A percentile compares a stretch with the other conserved stretches of the same genome.
phyloP scores from a whole-genome alignment of 768 basidiomycete genomes.

The Gymnopilus junonius region DNA sequence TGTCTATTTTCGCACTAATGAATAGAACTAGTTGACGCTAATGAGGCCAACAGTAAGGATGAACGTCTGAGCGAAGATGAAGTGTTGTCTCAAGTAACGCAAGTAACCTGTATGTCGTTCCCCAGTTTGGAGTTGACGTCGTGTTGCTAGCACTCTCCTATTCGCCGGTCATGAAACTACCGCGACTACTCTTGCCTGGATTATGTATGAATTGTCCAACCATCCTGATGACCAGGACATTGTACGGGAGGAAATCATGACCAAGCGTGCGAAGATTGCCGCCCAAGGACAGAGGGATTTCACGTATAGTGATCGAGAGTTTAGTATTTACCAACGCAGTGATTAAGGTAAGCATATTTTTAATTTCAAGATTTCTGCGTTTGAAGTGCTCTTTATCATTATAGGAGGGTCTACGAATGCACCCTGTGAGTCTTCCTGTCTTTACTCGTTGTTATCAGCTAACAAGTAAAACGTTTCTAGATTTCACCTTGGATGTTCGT shows the following conservation, averaged over 20 bases:
- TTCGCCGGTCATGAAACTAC: slow-evolving; percentile 10
- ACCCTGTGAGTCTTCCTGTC: slow-evolving; percentile 1
- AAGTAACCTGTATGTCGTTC: background rate
- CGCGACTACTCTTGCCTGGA: slow-evolving; percentile 7
- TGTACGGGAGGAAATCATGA: background rate
- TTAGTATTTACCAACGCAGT: slow-evolving; percentile 12
- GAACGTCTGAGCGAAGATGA: slow-evolving; percentile 15
- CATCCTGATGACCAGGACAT: slow-evolving; percentile 5
- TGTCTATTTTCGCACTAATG: background rate
- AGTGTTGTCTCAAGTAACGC: slow-evolving; percentile 15
- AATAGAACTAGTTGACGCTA: background rate
- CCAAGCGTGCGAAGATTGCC: slow-evolving; percentile 7
- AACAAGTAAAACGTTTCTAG: background rate
- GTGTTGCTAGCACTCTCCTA: background rate
- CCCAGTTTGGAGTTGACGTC: background rate
- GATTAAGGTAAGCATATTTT: slow-evolving; percentile 5
- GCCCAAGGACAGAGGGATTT: slow-evolving; percentile 14
- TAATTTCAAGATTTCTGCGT: background rate
- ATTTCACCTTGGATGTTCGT: slow-evolving; percentile 13
- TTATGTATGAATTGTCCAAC: slow-evolving; percentile 7
- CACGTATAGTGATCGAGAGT: slow-evolving; percentile 10
- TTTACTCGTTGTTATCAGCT: background rate
- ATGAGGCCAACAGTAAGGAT: slow-evolving; percentile 4
- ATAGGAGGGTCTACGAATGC: slow-evolving; percentile 8
- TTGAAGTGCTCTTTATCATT: background rate